Evolutionary conservation across 352 stramenopile species (phyloP).

Genomic region (Pseudoperonospora humuli): DNA sequence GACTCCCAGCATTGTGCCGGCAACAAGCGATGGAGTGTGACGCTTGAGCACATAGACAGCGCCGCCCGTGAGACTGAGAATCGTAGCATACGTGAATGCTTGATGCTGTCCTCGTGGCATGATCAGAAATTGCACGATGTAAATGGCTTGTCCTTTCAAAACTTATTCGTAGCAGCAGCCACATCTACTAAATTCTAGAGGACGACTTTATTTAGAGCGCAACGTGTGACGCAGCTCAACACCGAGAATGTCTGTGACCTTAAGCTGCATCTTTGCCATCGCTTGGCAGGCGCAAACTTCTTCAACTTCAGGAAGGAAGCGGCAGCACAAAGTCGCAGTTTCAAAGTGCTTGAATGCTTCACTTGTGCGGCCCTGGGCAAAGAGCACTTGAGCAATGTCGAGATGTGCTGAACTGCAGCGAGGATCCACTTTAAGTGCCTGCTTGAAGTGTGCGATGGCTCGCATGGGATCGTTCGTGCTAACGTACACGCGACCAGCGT

Average conservation of each 20-base stretch:
- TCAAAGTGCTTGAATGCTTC: constrained; percentile 78
- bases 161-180: constrained; percentile 1
- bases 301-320: constrained; percentile 77
- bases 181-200: neutral
- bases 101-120: constrained; percentile 45
- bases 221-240: constrained; percentile 84
- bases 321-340: constrained; percentile 54
- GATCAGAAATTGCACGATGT: neutral
- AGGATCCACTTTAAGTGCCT: constrained; percentile 67
- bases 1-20: constrained; percentile 48
- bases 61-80: constrained; percentile 54
- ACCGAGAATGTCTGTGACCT: constrained; percentile 76
- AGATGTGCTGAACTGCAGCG: constrained; percentile 75
- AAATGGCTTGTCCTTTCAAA: neutral
- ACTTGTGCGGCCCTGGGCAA: constrained; percentile 61
- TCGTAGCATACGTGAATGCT: constrained; percentile 63
- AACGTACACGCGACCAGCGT: constrained; percentile 76
- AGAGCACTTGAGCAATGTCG: constrained; percentile 81
- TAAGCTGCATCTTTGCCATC: constrained; percentile 82
- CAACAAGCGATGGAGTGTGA: constrained; percentile 58
- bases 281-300: constrained; percentile 66
- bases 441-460: constrained; percentile 74
- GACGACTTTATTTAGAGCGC: constrained; percentile 48
- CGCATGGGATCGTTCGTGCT: constrained; percentile 74
- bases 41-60: constrained; percentile 54